These are phyloP conservation scores for Teratosphaeriaceae sp. DNA, from an alignment of 2,329 filamentous ascomycete species.

Conservation along the genomic window DNA sequence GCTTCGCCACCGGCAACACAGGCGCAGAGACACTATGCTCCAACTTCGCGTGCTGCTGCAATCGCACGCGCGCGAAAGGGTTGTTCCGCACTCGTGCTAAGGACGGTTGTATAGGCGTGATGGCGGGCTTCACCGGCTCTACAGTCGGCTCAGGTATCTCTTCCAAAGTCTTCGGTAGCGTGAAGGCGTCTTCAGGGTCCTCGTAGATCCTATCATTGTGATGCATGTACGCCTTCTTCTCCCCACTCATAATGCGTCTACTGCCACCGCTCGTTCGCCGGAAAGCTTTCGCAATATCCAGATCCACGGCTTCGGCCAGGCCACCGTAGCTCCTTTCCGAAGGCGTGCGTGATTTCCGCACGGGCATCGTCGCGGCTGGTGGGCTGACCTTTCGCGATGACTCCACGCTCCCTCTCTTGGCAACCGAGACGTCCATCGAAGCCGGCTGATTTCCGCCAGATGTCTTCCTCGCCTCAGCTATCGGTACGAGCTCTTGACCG, in stretches of 20 bases:
- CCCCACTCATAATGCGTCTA: slow-evolving; percentile 62
- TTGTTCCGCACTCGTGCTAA: slow-evolving; percentile 53
- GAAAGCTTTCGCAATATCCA: slow-evolving; percentile 29
- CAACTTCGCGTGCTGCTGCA: slow-evolving; percentile 42
- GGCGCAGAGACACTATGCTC: slow-evolving; percentile 40
- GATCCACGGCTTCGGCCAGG: slow-evolving; percentile 28
- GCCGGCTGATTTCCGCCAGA: slow-evolving; percentile 9
- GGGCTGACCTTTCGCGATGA: slow-evolving; percentile 10
- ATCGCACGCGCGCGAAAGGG: slow-evolving; percentile 56
- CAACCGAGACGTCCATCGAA: slow-evolving; percentile 7
- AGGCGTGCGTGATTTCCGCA: slow-evolving; percentile 10
- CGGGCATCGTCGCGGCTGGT: neutral
- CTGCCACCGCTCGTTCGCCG: slow-evolving; percentile 57
- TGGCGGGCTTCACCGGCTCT: slow-evolving; percentile 21
- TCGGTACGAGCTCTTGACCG: slow-evolving; percentile 23
- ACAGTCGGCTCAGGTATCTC: slow-evolving; percentile 4
- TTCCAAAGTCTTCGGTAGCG: neutral
- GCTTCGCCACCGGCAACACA: slow-evolving; percentile 28
- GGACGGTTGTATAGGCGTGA: slow-evolving; percentile 26
- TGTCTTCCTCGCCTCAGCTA: slow-evolving; percentile 3
- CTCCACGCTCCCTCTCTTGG: slow-evolving; percentile 12
- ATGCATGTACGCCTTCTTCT: slow-evolving; percentile 58
- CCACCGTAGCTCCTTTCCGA: slow-evolving; percentile 30
- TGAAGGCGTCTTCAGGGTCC: slow-evolving; percentile 56
- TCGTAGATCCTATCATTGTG: slow-evolving; percentile 82